Conservation (phyloP, 202 grass and related monocot genomes). For the Miscanthus sacchariflorus region DNA sequence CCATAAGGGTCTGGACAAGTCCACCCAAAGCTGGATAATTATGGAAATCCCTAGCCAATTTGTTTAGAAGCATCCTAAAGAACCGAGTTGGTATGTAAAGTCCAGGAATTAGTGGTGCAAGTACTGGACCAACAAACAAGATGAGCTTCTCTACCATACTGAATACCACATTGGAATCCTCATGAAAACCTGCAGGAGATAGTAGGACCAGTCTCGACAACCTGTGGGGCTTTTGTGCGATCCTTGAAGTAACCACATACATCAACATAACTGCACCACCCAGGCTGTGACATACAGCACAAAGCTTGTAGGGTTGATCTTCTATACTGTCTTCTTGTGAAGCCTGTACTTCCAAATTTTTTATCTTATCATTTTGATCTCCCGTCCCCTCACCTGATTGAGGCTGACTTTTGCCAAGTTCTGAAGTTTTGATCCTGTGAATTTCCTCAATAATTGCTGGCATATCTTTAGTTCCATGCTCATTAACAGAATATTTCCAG, state of each 20-base stretch:
- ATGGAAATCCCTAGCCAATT: conserved; percentile 93
- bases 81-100: conserved; percentile 98
- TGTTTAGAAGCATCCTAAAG: conserved; percentile 96
- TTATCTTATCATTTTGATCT: conserved; percentile 65
- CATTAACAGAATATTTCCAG: conserved; percentile 98
- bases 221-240: conserved; percentile 73
- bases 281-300: conserved; percentile 89
- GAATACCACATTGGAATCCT: conserved; percentile 80
- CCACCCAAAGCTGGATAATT: conserved; percentile 95
- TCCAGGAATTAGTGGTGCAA: conserved; percentile 84
- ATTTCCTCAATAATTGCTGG: conserved; percentile 93
- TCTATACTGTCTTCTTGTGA: conserved; percentile 40
- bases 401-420: conserved; percentile 53
- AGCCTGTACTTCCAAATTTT: conserved; percentile 54
- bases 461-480: conserved; percentile 91
- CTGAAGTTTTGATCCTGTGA: conserved; percentile 90
- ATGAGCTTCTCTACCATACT: conserved; percentile 76
- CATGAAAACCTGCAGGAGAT: conserved; percentile 95
- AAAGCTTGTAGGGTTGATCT: conserved; percentile 82
- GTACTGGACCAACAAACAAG: conserved; percentile 76
- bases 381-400: conserved; percentile 19
- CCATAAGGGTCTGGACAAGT: conserved; percentile 97
- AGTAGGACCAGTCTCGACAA: conserved; percentile 82
- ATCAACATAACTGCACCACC: conserved; percentile 95
- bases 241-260: conserved; percentile 83